phyloP scores from a whole-genome alignment of 257 asterid genomes.

The Nemophila menziesii region DNA sequence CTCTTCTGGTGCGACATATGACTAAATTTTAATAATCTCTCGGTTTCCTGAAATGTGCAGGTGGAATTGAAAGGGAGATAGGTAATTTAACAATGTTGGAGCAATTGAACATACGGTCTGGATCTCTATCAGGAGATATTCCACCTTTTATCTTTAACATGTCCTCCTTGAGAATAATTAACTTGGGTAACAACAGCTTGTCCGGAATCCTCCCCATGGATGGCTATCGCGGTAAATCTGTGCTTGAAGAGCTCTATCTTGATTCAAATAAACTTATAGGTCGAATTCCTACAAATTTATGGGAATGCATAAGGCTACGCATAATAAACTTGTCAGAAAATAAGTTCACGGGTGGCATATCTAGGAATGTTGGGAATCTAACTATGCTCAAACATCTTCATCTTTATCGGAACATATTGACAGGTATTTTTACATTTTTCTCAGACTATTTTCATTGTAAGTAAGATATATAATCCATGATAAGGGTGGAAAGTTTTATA shows the following conservation, averaged over 20 bases:
- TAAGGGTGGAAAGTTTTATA: neutral
- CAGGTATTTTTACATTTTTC: neutral
- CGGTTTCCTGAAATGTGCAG: neutral
- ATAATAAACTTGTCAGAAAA: neutral
- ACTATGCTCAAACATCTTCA: neutral
- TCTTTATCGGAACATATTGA: neutral
- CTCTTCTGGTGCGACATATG: too few relatives aligned
- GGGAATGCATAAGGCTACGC: neutral
- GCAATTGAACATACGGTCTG: slow-evolving; percentile 5
- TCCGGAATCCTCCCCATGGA: slow-evolving; percentile 32
- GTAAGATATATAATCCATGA: too few relatives aligned
- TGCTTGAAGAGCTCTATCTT: neutral
- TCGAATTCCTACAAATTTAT: neutral
- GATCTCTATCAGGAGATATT: slow-evolving; percentile 17
- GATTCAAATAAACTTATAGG: neutral
- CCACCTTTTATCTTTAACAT: slow-evolving; percentile 19
- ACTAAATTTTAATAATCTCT: neutral
- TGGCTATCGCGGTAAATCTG: neutral
- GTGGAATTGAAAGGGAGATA: slow-evolving; percentile 23
- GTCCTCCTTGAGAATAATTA: slow-evolving; percentile 5
- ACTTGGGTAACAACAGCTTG: slow-evolving; percentile 8
- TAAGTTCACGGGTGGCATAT: neutral
- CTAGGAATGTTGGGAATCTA: neutral
- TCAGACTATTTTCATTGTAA: neutral
- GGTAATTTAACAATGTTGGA: slow-evolving; percentile 27